Conservation (phyloP, 2,329 filamentous ascomycete genomes). For the Paraphoma sp. region DNA sequence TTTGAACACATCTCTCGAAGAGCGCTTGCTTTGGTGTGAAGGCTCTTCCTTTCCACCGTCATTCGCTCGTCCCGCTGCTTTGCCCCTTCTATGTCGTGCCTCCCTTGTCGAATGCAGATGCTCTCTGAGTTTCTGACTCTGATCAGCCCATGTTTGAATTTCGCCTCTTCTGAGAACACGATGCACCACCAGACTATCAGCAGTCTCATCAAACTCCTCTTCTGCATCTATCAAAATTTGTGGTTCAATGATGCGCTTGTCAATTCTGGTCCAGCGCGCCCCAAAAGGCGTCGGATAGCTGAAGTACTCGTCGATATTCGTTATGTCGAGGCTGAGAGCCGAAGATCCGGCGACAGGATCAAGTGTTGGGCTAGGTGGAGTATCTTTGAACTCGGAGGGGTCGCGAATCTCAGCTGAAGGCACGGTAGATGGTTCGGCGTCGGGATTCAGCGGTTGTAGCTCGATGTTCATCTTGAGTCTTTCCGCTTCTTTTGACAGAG, state of each 20-base stretch:
- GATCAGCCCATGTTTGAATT: constrained; percentile 21
- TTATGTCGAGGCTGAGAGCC: not conserved
- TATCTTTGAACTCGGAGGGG: constrained; percentile 4
- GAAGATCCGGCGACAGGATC: not conserved
- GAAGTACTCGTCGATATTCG: not conserved
- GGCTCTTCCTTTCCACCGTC: not conserved
- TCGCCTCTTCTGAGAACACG: constrained; percentile 19
- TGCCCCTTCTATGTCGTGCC: not conserved
- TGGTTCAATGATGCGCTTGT: constrained; percentile 22
- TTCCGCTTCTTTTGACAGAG: not conserved
- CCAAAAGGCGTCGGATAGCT: constrained; percentile 10
- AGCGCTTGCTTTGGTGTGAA: too few species aligned
- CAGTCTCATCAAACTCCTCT: constrained; percentile 24
- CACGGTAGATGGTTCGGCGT: not conserved
- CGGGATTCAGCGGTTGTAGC: not conserved
- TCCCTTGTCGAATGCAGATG: not conserved
- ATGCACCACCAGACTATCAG: constrained; percentile 20
- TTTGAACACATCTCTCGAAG: too few species aligned
- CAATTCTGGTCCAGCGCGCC: constrained; percentile 19
- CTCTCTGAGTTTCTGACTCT: not conserved
- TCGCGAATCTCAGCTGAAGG: not conserved
- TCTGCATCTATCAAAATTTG: constrained; percentile 19
- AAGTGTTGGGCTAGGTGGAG: constrained; percentile 7
- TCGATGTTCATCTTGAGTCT: not conserved
- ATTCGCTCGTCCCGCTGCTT: not conserved